Percentiles rank a stretch among this genome's conserved stretches.
Conservation (phyloP, 2,329 filamentous ascomycete genomes). For the Epichloe aotearoae region DNA sequence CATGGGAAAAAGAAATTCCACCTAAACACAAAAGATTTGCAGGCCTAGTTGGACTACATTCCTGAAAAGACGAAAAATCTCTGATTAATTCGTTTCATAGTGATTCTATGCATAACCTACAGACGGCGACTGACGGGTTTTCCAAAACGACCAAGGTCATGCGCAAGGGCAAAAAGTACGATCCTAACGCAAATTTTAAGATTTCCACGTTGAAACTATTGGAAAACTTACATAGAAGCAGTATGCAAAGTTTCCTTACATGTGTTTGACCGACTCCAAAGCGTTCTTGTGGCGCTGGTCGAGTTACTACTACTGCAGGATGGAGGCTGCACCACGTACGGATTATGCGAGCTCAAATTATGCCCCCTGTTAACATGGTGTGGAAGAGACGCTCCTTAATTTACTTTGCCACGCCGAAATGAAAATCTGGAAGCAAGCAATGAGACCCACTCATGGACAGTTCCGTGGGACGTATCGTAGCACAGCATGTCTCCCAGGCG, state of each 20-base stretch:
- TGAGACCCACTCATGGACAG: background rate
- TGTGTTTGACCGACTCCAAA: background rate
- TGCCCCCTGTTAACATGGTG: background rate
- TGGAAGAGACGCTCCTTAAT: background rate
- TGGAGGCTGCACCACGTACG: background rate
- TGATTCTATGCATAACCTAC: background rate
- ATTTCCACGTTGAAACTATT: background rate
- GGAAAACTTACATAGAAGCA: background rate
- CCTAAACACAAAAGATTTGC: too few relatives aligned
- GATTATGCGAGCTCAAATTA: background rate
- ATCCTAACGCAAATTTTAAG: background rate
- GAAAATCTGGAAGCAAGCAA: background rate
- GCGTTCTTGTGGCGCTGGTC: background rate
- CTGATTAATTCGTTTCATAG: background rate
- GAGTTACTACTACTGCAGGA: background rate
- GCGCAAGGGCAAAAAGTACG: background rate
- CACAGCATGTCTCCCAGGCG: background rate
- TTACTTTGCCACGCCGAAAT: background rate
- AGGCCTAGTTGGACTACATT: too few relatives aligned
- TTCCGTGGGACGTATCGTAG: background rate
- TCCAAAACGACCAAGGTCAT: background rate
- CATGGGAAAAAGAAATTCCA: too few relatives aligned
- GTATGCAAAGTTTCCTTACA: background rate
- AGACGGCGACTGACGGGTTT: background rate
- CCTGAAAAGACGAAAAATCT: too few relatives aligned